phyloP scores from a whole-genome alignment of 2,329 filamentous ascomycete species.

The Thyridium curvatum region DNA sequence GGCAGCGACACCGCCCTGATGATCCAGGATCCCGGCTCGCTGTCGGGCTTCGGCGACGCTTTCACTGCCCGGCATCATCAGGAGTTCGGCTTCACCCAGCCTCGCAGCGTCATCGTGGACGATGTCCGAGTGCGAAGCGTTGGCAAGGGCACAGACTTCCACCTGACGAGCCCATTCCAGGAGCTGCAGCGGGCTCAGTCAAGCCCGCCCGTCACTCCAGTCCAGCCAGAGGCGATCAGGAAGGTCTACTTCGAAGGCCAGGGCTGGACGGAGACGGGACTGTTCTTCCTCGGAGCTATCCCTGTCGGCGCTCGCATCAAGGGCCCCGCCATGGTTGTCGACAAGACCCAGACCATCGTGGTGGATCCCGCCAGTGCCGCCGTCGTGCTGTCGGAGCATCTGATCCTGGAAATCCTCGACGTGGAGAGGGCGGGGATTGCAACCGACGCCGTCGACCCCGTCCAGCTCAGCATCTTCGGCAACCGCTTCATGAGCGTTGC shows the following conservation, averaged over 20 bases:
- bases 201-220: no score
- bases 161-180: constrained; percentile 60
- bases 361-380: constrained; percentile 53
- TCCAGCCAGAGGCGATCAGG: no score
- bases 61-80: constrained; percentile 34
- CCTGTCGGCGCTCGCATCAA: no score
- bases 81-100: constrained; percentile 57
- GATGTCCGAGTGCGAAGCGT: not conserved
- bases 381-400: not conserved
- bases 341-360: constrained; percentile 63
- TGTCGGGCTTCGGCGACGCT: no score
- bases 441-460: constrained; percentile 59
- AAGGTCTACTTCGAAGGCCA: constrained; percentile 53
- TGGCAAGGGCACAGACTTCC: constrained; percentile 32
- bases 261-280: constrained; percentile 44
- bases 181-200: constrained; percentile 49
- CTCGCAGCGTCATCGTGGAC: not conserved
- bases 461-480: constrained; percentile 62
- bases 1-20: constrained; percentile 6
- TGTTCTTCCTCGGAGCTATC: constrained; percentile 42
- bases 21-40: constrained; percentile 2
- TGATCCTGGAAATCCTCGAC: not conserved
- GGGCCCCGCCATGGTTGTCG: constrained; percentile 61
- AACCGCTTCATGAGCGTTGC: constrained; percentile 70
- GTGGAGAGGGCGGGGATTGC: constrained; percentile 46